phyloP scores from a whole-genome alignment of 2,329 filamentous ascomycete species.

The Mycosphaerelloides madeirae region DNA sequence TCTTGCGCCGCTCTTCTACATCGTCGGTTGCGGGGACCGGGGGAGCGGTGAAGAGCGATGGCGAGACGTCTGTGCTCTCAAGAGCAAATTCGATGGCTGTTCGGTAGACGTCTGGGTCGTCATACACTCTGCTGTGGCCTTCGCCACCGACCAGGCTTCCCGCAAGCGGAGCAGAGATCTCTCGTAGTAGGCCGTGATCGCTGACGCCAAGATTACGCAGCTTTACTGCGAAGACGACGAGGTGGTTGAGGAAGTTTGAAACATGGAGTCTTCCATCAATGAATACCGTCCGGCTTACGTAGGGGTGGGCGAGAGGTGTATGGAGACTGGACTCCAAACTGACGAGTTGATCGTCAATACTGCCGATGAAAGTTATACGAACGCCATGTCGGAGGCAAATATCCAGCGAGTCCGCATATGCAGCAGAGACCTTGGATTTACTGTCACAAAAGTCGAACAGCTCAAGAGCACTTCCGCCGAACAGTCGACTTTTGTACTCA shows the following conservation, averaged over 20 bases:
- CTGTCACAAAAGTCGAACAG: conserved; percentile 89
- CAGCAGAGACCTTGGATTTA: conserved; percentile 73
- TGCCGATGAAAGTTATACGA: conserved; percentile 81
- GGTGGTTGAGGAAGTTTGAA: conserved; percentile 86
- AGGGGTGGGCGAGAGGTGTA: conserved; percentile 78
- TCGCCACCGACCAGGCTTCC: conserved; percentile 89
- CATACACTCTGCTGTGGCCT: conserved; percentile 89
- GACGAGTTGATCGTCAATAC: conserved; percentile 94
- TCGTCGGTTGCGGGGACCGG: conserved; percentile 7
- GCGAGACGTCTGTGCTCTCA: conserved; percentile 39
- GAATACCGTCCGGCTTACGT: conserved; percentile 93
- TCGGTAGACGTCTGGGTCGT: conserved; percentile 80
- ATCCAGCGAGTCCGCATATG: conserved; percentile 72
- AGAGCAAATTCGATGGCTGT: conserved; percentile 46
- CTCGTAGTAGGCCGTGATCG: conserved; percentile 88
- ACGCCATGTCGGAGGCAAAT: conserved; percentile 72
- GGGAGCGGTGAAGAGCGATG: conserved; percentile 4
- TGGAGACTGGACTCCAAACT: conserved; percentile 91
- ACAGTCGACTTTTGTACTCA: conserved; percentile 82
- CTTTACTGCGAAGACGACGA: conserved; percentile 90
- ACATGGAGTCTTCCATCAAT: conserved; percentile 89
- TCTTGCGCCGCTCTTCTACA: conserved; percentile 17
- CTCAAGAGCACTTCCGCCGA: conserved; percentile 88
- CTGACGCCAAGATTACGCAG: conserved; percentile 87
- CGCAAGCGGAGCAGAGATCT: conserved; percentile 81